Evolutionary conservation across 1,284 basidiomycete genomes (phyloP).

Genomic region (Quambalaria eucalypti): DNA sequence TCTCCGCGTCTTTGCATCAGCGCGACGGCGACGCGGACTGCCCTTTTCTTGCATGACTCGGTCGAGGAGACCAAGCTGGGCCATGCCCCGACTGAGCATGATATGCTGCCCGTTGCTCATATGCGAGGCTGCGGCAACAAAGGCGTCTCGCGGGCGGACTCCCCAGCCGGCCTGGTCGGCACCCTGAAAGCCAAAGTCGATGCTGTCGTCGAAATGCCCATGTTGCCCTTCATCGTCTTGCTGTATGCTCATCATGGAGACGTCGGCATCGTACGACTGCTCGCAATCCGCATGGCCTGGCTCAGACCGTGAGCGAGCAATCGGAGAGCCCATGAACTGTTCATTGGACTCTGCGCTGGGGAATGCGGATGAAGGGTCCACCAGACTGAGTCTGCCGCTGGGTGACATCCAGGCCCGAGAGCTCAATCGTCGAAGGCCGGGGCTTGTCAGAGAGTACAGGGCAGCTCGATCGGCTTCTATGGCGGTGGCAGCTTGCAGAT

Average conservation of each 20-base stretch:
- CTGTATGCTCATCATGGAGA: too few species aligned
- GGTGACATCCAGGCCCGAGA: not conserved
- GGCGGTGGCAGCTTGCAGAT: not conserved
- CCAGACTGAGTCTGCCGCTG: not conserved
- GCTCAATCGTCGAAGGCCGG: not conserved
- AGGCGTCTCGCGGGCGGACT: too few species aligned
- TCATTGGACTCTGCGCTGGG: too few species aligned
- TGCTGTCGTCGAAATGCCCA: too few species aligned
- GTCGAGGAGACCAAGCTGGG: constrained; percentile 36
- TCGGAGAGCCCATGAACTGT: too few species aligned
- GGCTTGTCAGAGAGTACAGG: not conserved
- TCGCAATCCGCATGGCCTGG: too few species aligned
- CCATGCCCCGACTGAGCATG: constrained; percentile 31
- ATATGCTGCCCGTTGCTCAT: constrained; percentile 4
- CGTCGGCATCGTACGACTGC: too few species aligned
- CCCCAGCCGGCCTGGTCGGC: not conserved
- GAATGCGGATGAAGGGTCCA: not conserved
- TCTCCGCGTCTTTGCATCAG: constrained; percentile 30
- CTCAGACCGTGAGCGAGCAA: too few species aligned
- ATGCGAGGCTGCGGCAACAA: not conserved
- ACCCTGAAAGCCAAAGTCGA: not conserved
- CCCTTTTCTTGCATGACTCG: constrained; percentile 38
- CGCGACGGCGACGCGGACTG: constrained; percentile 33
- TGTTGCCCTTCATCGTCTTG: too few species aligned
- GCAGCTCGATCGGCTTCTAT: not conserved